Evolutionary conservation across 352 stramenopile genomes (phyloP).

Genomic region (Plasmopara halstedii): DNA sequence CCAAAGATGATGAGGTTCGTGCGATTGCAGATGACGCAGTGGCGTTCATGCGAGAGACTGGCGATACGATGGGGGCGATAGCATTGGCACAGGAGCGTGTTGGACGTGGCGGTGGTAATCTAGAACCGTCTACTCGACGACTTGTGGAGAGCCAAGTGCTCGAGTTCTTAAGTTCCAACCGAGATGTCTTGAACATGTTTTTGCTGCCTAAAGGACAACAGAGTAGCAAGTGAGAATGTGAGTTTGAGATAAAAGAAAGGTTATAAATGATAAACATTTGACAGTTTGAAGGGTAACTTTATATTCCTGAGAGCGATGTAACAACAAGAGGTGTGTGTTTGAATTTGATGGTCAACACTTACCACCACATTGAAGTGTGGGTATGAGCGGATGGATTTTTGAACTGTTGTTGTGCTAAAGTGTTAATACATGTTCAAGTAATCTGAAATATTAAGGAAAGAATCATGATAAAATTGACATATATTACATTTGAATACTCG

Average conservation of each 20-base stretch:
- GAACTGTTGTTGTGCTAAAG: too few relatives aligned
- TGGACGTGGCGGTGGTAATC: conserved; percentile 40
- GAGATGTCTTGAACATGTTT: conserved; percentile 80
- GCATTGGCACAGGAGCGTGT: conserved; percentile 57
- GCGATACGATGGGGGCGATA: conserved; percentile 54
- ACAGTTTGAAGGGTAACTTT: too few relatives aligned
- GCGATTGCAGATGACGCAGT: conserved; percentile 54
- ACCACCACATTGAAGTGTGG: neutral
- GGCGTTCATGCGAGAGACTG: conserved; percentile 53
- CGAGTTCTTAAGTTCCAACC: conserved; percentile 65
- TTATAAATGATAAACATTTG: too few relatives aligned
- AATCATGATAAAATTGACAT: too few relatives aligned
- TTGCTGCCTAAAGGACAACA: conserved; percentile 37
- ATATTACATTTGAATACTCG: too few relatives aligned
- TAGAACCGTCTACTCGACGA: conserved; percentile 63
- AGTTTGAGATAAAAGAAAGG: too few relatives aligned
- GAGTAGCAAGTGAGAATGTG: conserved; percentile 11
- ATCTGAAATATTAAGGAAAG: too few relatives aligned
- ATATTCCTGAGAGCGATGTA: neutral
- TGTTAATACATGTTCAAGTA: too few relatives aligned
- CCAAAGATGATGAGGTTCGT: conserved; percentile 63
- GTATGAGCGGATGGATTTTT: neutral
- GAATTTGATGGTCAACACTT: neutral
- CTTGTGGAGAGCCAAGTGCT: conserved; percentile 73
- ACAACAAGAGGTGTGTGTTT: neutral